phyloP scores from a whole-genome alignment of 192 early-diverging fungal species.

The Piromyces finnis region DNA sequence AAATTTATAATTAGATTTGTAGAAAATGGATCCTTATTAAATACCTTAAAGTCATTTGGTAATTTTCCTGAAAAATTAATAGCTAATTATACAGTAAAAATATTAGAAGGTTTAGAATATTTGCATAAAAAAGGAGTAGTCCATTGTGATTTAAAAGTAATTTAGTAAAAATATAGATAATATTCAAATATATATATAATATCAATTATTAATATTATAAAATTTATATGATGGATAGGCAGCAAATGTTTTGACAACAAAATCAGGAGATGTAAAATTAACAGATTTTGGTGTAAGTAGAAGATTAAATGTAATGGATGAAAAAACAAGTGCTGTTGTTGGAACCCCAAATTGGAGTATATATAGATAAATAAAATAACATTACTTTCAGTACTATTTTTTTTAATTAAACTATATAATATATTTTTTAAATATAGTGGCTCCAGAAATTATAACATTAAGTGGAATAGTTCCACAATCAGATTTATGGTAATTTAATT shows the following conservation, averaged over 20 bases:
- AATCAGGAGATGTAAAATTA: constrained; percentile 84
- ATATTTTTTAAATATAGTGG: constrained; percentile 22
- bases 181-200: too few species aligned
- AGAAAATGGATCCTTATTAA: constrained; percentile 82
- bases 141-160: constrained; percentile 89
- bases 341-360: constrained; percentile 67
- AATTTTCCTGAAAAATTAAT: constrained; percentile 79
- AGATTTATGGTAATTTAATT: constrained; percentile 57
- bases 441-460: constrained; percentile 80
- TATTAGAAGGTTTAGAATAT: constrained; percentile 76
- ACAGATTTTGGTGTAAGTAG: constrained; percentile 92
- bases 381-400: too few species aligned
- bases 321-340: constrained; percentile 45
- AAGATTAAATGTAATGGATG: constrained; percentile 58
- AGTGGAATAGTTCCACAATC: constrained; percentile 72
- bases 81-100: constrained; percentile 67
- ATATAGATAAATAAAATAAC: background rate
- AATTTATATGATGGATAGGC: constrained; percentile 3
- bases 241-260: constrained; percentile 92
- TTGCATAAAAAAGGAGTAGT: constrained; percentile 67
- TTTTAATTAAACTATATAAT: too few species aligned
- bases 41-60: constrained; percentile 74
- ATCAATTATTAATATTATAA: too few species aligned
- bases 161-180: too few species aligned
- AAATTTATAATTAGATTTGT: too few species aligned